Percentiles rank a stretch among this genome's conserved stretches.
Conservation (phyloP, 2,329 filamentous ascomycete genomes). For the Didymella glomerata region DNA sequence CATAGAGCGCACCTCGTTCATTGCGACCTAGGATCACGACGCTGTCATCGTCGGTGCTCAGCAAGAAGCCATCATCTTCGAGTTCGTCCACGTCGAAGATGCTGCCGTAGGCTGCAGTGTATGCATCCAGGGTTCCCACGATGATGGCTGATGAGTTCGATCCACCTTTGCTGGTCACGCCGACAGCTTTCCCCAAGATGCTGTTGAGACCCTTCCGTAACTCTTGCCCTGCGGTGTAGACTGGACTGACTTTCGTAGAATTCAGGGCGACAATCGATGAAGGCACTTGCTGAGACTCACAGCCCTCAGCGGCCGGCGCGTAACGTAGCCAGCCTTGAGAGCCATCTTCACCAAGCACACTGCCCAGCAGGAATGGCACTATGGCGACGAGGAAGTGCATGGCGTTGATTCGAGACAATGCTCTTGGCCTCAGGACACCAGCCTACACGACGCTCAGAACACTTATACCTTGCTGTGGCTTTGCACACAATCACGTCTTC, state of each 20-base stretch:
- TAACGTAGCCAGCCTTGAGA: slow-evolving; percentile 71
- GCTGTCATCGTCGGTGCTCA: slow-evolving; percentile 57
- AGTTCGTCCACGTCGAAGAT: slow-evolving; percentile 53
- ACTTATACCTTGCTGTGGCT: neutral
- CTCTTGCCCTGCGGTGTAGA: slow-evolving; percentile 68
- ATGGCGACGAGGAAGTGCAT: slow-evolving; percentile 22
- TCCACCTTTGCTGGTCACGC: slow-evolving; percentile 41
- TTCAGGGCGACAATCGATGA: slow-evolving; percentile 64
- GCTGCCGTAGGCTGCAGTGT: slow-evolving; percentile 49
- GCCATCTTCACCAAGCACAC: slow-evolving; percentile 64
- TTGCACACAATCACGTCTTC: neutral
- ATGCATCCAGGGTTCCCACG: slow-evolving; percentile 60
- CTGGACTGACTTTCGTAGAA: slow-evolving; percentile 61
- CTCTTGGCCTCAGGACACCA: neutral
- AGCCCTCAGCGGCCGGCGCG: slow-evolving; percentile 59
- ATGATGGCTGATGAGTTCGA: slow-evolving; percentile 51
- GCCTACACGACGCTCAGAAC: neutral
- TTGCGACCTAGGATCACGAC: slow-evolving; percentile 71
- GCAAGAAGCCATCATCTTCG: slow-evolving; percentile 68
- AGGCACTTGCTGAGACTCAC: slow-evolving; percentile 56
- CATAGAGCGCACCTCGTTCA: slow-evolving; percentile 73
- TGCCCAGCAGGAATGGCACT: slow-evolving; percentile 1
- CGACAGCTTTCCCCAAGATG: slow-evolving; percentile 63
- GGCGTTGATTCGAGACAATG: neutral
- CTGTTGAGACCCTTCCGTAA: slow-evolving; percentile 65